These are phyloP conservation scores for Aspergillus thermomutatus DNA, from an alignment of 2,329 filamentous ascomycete genomes.

Conservation along the genomic window DNA sequence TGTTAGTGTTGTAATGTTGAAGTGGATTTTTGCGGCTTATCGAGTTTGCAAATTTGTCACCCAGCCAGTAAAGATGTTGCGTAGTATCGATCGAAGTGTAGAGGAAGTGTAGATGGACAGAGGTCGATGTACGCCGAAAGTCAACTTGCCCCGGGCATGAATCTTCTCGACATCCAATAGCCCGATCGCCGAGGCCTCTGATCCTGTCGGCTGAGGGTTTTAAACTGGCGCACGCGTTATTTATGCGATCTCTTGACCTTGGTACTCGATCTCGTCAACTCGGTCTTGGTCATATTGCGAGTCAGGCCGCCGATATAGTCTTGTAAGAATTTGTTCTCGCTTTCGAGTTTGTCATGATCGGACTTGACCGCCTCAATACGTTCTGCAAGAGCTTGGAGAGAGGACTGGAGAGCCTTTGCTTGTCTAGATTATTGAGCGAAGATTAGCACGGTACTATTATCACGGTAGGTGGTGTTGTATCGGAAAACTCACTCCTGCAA, in stretches of 20 bases:
- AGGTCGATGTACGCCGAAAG: not conserved
- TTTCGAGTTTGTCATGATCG: constrained; percentile 95
- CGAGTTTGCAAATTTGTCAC: not conserved
- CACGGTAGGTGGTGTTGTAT: not conserved
- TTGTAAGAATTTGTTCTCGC: constrained; percentile 93
- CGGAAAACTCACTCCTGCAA: constrained; percentile 55
- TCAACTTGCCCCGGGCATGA: not conserved
- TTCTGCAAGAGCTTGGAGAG: constrained; percentile 83
- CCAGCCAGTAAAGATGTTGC: not conserved
- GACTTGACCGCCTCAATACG: constrained; percentile 91
- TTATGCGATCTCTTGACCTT: constrained; percentile 49
- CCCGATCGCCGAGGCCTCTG: constrained; percentile 1
- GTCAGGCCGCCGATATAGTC: constrained; percentile 98
- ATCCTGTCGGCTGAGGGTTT: constrained; percentile 4
- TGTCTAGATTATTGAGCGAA: constrained; percentile 57
- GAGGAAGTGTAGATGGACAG: not conserved
- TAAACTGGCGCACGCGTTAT: constrained; percentile 18
- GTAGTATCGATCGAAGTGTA: not conserved
- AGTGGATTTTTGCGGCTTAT: not conserved
- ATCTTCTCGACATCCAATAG: not conserved
- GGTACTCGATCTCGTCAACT: constrained; percentile 52
- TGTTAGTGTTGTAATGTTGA: not conserved
- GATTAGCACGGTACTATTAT: constrained; percentile 1
- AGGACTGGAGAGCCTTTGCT: constrained; percentile 83
- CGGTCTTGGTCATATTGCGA: constrained; percentile 61